Evolutionary conservation across 2,329 filamentous ascomycete genomes (phyloP), one percentile per base, ranked within the genome.

Genomic region (Xylariaceae sp.): DNA sequence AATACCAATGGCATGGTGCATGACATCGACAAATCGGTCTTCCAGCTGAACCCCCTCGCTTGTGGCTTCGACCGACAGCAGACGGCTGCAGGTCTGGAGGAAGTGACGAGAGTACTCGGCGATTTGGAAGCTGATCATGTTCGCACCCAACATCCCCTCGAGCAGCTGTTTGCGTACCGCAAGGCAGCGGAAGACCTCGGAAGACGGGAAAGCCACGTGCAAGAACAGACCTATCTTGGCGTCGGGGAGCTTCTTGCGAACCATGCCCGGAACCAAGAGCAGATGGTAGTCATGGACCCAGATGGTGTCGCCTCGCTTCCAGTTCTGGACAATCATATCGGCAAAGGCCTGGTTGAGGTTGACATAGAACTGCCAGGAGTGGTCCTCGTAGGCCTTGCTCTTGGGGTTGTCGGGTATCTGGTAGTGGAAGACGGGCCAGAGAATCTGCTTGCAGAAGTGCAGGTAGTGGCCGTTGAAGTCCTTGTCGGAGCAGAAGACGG

Each of bases 361-460:
- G 54, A 88, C 83, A 51, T 96, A 96, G 65, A 86, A 94, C 47
- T 88, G 75, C 87, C 89, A 96, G 0, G 89, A 95, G 60, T 96
- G 89, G 49, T 96, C 90, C 58, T 94, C 83, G 57, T 94, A 96
- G 0, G 90, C 90, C 59, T 96, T 96, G 75, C 88, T 95, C 70
- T 94, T 94, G 17, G 90, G 90, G 55, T 94, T 93, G 56, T 96
- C 92, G 0, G 90, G 92, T 39, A 96, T 94, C 60, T 95, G 89
- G 58, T 96, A 96, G 61, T 96, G 89, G 60, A 96, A 94, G 39
- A 95, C 89, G 1, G 90, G 90, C 90, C 90, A 96, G 5, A 96
- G 70, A 35, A 96, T 94, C 53, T 90, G 87, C 65, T 96, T 96
- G 78, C 89, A 95, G 57, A 92, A 96, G 60, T 95, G 89, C 10